Percentiles rank a stretch among this genome's conserved stretches.
Conservation (phyloP, 1,139 yeast species). For the Geotrichum europaeum region DNA sequence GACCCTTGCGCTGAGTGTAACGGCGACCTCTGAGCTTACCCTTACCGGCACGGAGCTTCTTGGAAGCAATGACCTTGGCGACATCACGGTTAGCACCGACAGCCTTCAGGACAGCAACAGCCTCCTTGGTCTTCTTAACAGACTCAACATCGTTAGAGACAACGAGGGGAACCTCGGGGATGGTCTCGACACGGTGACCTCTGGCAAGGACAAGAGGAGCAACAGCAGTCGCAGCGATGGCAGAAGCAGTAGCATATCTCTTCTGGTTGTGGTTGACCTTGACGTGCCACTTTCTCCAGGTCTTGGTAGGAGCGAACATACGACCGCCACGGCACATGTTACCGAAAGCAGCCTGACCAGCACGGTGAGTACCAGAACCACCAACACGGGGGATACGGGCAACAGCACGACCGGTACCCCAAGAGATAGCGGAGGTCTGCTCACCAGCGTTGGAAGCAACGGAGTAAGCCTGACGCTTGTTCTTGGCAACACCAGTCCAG, state of each 20-base stretch:
- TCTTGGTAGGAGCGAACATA: conserved; percentile 99
- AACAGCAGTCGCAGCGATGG: conserved; percentile 98
- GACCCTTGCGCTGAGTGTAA: conserved; percentile 99
- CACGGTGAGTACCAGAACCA: conserved; percentile 99
- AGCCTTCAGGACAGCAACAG: conserved; percentile 96
- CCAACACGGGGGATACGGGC: conserved; percentile 99
- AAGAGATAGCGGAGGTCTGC: conserved; percentile 99
- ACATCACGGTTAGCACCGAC: conserved; percentile 99
- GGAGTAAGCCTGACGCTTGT: conserved; percentile 99
- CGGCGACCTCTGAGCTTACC: conserved; percentile 99
- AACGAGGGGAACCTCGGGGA: conserved; percentile 98
- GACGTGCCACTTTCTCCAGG: conserved; percentile 99
- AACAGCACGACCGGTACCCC: conserved; percentile 99
- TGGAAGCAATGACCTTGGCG: conserved; percentile 96
- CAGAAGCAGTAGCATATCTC: conserved; percentile 99
- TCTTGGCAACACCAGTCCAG: conserved; percentile 97
- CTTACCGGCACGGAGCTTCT: conserved; percentile 99
- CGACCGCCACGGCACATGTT: conserved; percentile 99
- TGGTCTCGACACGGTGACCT: conserved; percentile 99
- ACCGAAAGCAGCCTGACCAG: conserved; percentile 99
- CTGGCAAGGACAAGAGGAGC: conserved; percentile 98
- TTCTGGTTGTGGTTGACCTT: conserved; percentile 99
- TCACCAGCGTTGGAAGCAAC: conserved; percentile 99
- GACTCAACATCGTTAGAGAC: conserved; percentile 91
- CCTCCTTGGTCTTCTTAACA: conserved; percentile 95